Evolutionary conservation across 768 basidiomycete species (phyloP), one percentile per base, ranked within the genome.

Genomic region (Dentipellis fragilis): DNA sequence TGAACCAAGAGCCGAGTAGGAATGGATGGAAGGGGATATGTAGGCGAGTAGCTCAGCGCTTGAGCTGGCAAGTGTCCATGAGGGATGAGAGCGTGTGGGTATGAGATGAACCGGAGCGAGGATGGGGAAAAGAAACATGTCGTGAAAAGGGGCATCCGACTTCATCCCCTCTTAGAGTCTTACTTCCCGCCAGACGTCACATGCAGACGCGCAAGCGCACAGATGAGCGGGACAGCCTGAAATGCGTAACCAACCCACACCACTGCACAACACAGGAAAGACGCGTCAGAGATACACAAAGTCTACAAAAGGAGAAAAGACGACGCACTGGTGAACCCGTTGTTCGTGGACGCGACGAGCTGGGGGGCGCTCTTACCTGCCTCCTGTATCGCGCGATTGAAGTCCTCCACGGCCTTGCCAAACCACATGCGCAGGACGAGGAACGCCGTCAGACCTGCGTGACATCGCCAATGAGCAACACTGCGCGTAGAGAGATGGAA

Each of bases 401-500:
- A 90, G 63, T 89, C 87, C 52, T 83, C 78, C 0, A 84, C 80
- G 2, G 87, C 81, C 67, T 89, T 88, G 17, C 83, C 86, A 58
- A 88, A 88, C 80, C 84, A 88, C 79, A 91, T 86, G 58, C 85
- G 80, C 53, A 86, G 69, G 57, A 90, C 75, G 17, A 88, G 73
- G 71, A 87, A 86, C 9, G 84, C 73, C 2, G 80, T 81, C 56
- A 87, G 67, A 12, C 87, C 87, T 46, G 37, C 14, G 35, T 49
- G 16, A 52, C 23, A 50, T 12, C 58, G n/a, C n/a, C n/a, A n/a
- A 49, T 29, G 29, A 29, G 29, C 29, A 49, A 35, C 51, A 7
- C 40, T 42, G 12, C 53, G 14, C 42, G 8, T 1, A 29, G n/a
- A 37, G 34, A 11, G 19, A 52, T 12, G 6, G 8, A 10, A 38